These are phyloP conservation scores for Trapa bicornis DNA, from an alignment of 345 rosid genomes.

Conservation along the genomic window DNA sequence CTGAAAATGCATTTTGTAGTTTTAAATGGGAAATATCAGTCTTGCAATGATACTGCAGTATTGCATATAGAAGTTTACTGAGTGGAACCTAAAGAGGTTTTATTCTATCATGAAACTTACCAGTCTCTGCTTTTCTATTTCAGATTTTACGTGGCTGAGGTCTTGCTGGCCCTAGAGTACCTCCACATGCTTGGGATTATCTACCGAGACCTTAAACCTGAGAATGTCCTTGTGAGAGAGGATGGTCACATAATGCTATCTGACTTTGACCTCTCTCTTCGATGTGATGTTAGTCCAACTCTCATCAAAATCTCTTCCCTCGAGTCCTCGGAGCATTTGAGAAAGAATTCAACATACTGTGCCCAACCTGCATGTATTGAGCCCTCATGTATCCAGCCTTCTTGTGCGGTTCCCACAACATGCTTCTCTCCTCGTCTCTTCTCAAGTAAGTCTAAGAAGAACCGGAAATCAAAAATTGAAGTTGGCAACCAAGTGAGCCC, in stretches of 20 bases:
- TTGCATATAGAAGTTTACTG: too few relatives aligned
- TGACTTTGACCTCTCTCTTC: constrained; percentile 72
- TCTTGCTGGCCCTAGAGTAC: constrained; percentile 53
- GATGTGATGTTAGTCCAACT: constrained; percentile 74
- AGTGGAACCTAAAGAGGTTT: too few relatives aligned
- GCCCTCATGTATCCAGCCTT: constrained; percentile 86
- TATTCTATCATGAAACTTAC: not conserved
- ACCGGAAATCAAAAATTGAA: constrained; percentile 58
- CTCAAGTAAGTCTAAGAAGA: constrained; percentile 76
- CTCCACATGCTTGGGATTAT: constrained; percentile 74
- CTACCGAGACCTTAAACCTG: constrained; percentile 77
- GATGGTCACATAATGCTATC: constrained; percentile 83
- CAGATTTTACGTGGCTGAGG: constrained; percentile 76
- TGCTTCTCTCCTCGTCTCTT: constrained; percentile 79
- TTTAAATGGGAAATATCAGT: too few relatives aligned
- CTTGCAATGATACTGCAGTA: too few relatives aligned
- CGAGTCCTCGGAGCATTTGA: constrained; percentile 49
- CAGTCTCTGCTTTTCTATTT: constrained; percentile 3
- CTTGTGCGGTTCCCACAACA: constrained; percentile 69
- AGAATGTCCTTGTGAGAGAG: constrained; percentile 65
- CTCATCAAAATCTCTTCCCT: constrained; percentile 50
- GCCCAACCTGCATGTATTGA: constrained; percentile 76
- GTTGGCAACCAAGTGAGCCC: constrained; percentile 71
- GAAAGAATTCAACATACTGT: constrained; percentile 63
- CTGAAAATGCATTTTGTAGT: too few relatives aligned